These are phyloP conservation scores for Artemisia argyi DNA, from an alignment of 129 eudicot genomes.

Conservation along the genomic window DNA sequence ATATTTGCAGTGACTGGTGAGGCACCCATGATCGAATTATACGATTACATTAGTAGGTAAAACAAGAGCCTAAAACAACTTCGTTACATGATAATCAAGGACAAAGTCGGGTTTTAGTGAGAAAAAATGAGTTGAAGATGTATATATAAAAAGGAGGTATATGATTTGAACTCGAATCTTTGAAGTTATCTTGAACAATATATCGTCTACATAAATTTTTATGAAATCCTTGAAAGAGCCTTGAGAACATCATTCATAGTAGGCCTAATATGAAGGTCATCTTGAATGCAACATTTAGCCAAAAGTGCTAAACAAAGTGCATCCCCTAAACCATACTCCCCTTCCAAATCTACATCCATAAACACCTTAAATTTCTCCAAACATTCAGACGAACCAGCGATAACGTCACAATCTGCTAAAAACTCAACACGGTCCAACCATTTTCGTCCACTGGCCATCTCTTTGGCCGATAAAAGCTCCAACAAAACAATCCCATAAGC, in stretches of 20 bases:
- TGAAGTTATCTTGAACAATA: background rate
- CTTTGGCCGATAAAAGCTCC: conserved; percentile 48
- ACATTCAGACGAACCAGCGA: conserved; percentile 25
- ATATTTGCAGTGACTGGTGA: background rate
- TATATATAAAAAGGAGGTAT: background rate
- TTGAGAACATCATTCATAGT: conserved; percentile 54
- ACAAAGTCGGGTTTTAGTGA: too few relatives aligned
- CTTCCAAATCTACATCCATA: conserved; percentile 47
- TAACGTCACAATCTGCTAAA: conserved; percentile 16
- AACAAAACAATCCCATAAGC: conserved; percentile 50
- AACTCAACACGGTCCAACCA: conserved; percentile 29
- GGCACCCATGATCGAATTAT: too few relatives aligned
- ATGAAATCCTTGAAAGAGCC: conserved; percentile 43
- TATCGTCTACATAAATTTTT: background rate
- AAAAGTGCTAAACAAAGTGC: conserved; percentile 48
- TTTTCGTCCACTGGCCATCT: conserved; percentile 27
- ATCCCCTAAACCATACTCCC: conserved; percentile 38
- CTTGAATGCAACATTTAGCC: conserved; percentile 52
- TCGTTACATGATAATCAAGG: too few relatives aligned
- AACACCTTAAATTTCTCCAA: conserved; percentile 47
- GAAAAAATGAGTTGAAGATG: background rate
- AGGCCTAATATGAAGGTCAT: conserved; percentile 36
- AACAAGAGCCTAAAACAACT: too few relatives aligned
- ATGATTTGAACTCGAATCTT: background rate
- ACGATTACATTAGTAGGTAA: too few relatives aligned